Evolutionary conservation across 2,329 filamentous ascomycete species (phyloP), one percentile per base, ranked within the genome.

Genomic region (Paecilomyces sp.): DNA sequence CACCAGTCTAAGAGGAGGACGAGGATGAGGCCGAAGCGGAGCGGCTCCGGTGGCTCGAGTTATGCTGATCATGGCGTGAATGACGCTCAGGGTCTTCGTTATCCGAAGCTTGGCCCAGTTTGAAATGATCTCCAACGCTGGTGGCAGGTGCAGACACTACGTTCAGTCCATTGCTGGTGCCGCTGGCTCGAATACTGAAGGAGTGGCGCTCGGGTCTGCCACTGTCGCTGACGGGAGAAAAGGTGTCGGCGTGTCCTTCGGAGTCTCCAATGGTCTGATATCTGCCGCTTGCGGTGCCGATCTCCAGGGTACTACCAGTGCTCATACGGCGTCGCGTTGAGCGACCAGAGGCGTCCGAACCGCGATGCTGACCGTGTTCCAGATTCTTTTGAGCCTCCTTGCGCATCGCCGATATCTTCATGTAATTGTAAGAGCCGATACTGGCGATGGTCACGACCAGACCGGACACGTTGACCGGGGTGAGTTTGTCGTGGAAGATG

Each of bases 371-470:
- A 22, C 65, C 67, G 9, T 65, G 47, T 65, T 63, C 66, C 62
- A 69, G 18, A 51, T 80, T 77, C 64, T 79, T 76, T 22, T 75
- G 73, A 1, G 92, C 91, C 12, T 96, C 90, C 58, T 83, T 78
- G 54, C 90, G 84, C 94, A 99, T 97, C 75, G 90, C 91, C 55
- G 80, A 82, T 63, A 97, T 91, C 74, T 99, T 97, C 74, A 97
- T 87, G 71, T 90, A 97, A 71, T 99, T 99, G 76, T 99, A 99
- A 13, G 87, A 86, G 4, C 80, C 87, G 64, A 99, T 99, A 64
- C 91, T 92, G 51, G 82, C 80, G 66, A 97, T 90, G 0, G 94
- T 99, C 56, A 96, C 86, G n/a, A 95, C 71, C 12, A 99, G 80
- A 7, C 94, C 94, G 15, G 89, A 84, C 9, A 97, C 79, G 73